These are phyloP conservation scores for Saccharum spontaneum DNA, from an alignment of 176 grass and related monocot genomes.

Conservation along the genomic window DNA sequence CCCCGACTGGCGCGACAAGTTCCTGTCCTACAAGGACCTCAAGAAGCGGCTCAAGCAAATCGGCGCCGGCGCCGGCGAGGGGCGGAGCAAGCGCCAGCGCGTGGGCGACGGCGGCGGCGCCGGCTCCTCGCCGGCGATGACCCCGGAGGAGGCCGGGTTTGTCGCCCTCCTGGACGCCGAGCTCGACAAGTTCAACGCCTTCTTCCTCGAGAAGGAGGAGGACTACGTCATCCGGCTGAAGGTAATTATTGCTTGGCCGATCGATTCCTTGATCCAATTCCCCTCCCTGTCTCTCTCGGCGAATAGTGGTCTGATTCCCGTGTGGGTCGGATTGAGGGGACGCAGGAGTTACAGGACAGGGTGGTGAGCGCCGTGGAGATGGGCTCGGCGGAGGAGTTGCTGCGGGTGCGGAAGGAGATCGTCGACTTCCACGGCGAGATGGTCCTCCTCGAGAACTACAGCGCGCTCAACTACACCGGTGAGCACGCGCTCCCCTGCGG, in stretches of 20 bases:
- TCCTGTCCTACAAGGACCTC: constrained; percentile 94
- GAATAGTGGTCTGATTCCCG: not conserved
- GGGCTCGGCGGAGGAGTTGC: constrained; percentile 59
- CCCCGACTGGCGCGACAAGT: constrained; percentile 97
- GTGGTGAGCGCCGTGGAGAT: constrained; percentile 31
- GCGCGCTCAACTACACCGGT: constrained; percentile 88
- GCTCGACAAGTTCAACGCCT: constrained; percentile 78
- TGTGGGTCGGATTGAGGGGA: not conserved
- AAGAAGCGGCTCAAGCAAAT: constrained; percentile 89
- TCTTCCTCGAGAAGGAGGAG: constrained; percentile 89
- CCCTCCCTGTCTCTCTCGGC: no score
- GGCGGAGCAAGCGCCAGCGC: constrained; percentile 40
- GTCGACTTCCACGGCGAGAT: constrained; percentile 87
- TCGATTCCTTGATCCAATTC: not conserved
- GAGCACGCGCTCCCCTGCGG: not conserved
- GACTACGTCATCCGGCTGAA: constrained; percentile 88
- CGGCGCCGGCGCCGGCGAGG: constrained; percentile 21
- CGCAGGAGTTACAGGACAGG: constrained; percentile 70
- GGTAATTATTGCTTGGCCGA: constrained; percentile 8
- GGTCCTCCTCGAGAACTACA: constrained; percentile 89
- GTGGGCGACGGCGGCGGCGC: not conserved
- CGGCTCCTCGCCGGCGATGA: not conserved
- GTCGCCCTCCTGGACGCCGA: constrained; percentile 65
- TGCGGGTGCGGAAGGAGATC: constrained; percentile 73
- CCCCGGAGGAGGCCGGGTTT: constrained; percentile 57